phyloP scores from a whole-genome alignment of 768 basidiomycete genomes.

The Podaxis sp. region DNA sequence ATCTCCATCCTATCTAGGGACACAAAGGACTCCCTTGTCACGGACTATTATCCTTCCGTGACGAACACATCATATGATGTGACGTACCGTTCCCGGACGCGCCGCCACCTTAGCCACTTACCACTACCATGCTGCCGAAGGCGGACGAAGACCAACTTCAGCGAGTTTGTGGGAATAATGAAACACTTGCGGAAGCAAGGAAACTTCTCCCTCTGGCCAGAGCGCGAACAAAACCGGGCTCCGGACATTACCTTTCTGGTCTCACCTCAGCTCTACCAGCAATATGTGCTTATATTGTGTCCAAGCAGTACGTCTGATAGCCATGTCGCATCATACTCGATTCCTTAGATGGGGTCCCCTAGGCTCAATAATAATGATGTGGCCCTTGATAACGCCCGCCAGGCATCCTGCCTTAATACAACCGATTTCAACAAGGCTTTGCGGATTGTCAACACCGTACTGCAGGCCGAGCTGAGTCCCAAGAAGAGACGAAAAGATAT shows the following conservation, averaged over 20 bases:
- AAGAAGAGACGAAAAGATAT: background rate
- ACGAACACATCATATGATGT: background rate
- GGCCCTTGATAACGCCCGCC: constrained; percentile 3
- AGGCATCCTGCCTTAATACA: constrained; percentile 7
- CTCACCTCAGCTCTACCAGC: constrained; percentile 9
- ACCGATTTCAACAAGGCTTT: constrained; percentile 10
- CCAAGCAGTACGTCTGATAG: constrained; percentile 3
- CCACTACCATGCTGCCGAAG: constrained; percentile 2
- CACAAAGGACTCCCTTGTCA: background rate
- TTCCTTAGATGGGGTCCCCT: background rate
- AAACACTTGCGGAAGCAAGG: constrained; percentile 5
- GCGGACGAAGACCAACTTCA: constrained; percentile 12
- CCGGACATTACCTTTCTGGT: constrained; percentile 1
- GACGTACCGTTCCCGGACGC: background rate
- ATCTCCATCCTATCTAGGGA: background rate
- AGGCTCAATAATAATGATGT: constrained; percentile 15
- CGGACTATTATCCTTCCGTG: background rate
- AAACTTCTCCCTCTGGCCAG: constrained; percentile 9
- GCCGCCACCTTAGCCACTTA: background rate
- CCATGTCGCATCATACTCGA: background rate
- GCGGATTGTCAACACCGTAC: background rate
- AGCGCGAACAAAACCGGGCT: constrained; percentile 7
- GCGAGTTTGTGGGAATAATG: constrained; percentile 7
- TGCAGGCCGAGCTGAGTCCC: constrained; percentile 1
- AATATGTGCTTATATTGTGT: constrained; percentile 10